A percentile compares a stretch with the other conserved stretches of the same genome.
These are phyloP conservation scores for Penicillium steckii DNA, from an alignment of 495 filamentous ascomycete species.

Conservation along the genomic window DNA sequence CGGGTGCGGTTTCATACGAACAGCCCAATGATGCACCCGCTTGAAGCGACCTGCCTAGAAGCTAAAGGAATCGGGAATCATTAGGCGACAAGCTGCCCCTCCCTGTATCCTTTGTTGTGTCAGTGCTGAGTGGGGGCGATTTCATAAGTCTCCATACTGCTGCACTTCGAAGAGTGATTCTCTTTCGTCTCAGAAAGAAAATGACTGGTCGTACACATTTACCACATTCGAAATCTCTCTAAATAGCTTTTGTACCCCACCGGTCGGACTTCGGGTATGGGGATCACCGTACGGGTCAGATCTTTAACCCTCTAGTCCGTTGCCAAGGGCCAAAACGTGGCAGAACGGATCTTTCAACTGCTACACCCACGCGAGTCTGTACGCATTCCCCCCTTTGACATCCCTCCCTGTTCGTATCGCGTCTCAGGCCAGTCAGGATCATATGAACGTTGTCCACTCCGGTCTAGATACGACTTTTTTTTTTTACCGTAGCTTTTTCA, in stretches of 20 bases:
- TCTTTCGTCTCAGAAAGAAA: background rate
- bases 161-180: background rate
- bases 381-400: slow-evolving; percentile 14
- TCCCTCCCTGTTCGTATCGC: slow-evolving; percentile 1
- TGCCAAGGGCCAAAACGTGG: slow-evolving; percentile 18
- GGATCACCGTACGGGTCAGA: slow-evolving; percentile 24
- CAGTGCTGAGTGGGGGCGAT: background rate
- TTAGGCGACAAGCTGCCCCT: slow-evolving; percentile 13
- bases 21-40: slow-evolving; percentile 8
- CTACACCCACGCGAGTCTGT: background rate
- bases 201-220: background rate
- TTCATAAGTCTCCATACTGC: background rate
- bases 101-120: background rate
- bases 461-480: slow-evolving; percentile 8
- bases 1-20: slow-evolving; percentile 9
- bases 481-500: background rate
- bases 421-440: slow-evolving; percentile 20
- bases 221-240: background rate
- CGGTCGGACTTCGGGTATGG: slow-evolving; percentile 12
- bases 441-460: slow-evolving; percentile 9
- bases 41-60: background rate
- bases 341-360: background rate
- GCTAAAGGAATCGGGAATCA: slow-evolving; percentile 5
- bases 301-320: slow-evolving; percentile 33
- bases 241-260: background rate